Evolutionary conservation across 495 filamentous ascomycete genomes (phyloP).

Genomic region (Aspergillus steynii): DNA sequence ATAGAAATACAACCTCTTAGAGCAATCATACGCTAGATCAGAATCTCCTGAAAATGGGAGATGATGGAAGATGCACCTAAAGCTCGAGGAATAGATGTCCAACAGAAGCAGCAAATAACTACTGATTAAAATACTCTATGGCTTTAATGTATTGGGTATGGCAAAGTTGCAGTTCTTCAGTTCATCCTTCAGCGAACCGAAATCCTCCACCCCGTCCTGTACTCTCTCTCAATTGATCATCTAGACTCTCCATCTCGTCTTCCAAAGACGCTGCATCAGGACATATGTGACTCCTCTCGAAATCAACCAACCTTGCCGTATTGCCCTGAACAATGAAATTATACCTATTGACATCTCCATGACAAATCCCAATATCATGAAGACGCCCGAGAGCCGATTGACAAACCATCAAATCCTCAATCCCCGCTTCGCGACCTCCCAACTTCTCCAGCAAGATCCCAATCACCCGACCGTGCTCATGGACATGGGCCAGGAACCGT

Average conservation of each 20-base stretch:
- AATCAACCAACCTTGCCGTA: slow-evolving; percentile 12
- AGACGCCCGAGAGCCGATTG: slow-evolving; percentile 31
- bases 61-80: too few species aligned
- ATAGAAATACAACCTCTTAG: too few species aligned
- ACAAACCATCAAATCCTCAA: slow-evolving; percentile 27
- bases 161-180: too few species aligned
- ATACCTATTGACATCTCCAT: slow-evolving; percentile 19
- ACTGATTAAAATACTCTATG: too few species aligned
- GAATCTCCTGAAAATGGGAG: too few species aligned
- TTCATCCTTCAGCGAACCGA: too few species aligned
- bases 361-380: slow-evolving; percentile 15
- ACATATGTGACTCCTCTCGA: slow-evolving; percentile 6
- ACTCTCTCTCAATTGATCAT: slow-evolving; percentile 13
- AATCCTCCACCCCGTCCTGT: slow-evolving; percentile 16
- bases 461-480: slow-evolving; percentile 33
- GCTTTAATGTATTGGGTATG: too few species aligned
- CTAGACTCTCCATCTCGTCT: slow-evolving; percentile 10
- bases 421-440: slow-evolving; percentile 25
- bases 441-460: slow-evolving; percentile 39
- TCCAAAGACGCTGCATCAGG: slow-evolving; percentile 9
- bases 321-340: slow-evolving; percentile 15
- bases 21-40: too few species aligned
- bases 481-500: slow-evolving; percentile 34
- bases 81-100: too few species aligned
- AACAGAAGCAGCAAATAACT: too few species aligned